Evolutionary conservation across 129 eudicot species (phyloP).

Genomic region (Artemisia argyi): DNA sequence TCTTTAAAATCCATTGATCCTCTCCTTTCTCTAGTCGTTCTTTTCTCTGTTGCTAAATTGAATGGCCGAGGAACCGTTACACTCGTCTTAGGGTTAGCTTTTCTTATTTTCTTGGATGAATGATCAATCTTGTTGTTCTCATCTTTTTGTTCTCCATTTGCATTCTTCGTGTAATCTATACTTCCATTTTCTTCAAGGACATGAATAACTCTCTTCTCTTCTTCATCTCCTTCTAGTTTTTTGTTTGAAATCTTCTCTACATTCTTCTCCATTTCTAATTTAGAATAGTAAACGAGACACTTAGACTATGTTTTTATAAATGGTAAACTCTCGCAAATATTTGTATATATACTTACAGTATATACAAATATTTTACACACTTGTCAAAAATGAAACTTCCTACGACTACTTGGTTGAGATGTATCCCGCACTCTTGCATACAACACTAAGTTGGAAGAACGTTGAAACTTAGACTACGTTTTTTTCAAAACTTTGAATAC

Average conservation of each 20-base stretch:
- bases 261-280: slow-evolving; percentile 12
- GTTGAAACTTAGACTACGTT: no score
- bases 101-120: slow-evolving; percentile 18
- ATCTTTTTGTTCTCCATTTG: slow-evolving; percentile 13
- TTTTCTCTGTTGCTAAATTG: slow-evolving; percentile 34
- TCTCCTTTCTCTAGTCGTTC: slow-evolving; percentile 25
- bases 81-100: slow-evolving; percentile 19
- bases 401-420: no score
- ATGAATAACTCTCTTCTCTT: slow-evolving; percentile 15
- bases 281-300: neutral
- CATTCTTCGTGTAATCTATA: neutral
- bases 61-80: slow-evolving; percentile 42
- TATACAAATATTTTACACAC: no score
- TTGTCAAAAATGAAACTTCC: no score
- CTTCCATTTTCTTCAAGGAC: slow-evolving; percentile 19
- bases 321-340: no score
- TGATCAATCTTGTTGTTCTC: slow-evolving; percentile 5
- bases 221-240: slow-evolving; percentile 17
- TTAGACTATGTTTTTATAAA: neutral
- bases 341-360: no score
- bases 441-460: no score
- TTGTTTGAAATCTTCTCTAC: slow-evolving; percentile 8
- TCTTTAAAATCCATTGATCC: slow-evolving; percentile 28
- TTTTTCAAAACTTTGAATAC: neutral
- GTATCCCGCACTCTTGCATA: no score